Evolutionary conservation across 2,329 filamentous ascomycete genomes (phyloP).

Genomic region (Phyllosticta citriasiana): DNA sequence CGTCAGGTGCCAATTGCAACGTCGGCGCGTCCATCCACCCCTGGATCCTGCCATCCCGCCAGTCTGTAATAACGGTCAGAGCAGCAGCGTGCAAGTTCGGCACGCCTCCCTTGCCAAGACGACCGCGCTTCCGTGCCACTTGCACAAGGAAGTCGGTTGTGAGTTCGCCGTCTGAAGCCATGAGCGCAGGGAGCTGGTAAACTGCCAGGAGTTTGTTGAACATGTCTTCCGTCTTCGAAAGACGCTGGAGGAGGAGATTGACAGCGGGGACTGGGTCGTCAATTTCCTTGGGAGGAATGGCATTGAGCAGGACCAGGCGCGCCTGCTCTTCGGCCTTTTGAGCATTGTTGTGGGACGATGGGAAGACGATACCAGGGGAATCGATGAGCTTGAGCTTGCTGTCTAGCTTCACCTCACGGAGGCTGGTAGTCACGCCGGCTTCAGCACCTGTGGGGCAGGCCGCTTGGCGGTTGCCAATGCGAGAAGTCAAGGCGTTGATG

Average conservation of each 20-base stretch:
- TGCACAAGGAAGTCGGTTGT: constrained; percentile 91
- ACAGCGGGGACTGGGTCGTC: constrained; percentile 86
- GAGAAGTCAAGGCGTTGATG: constrained; percentile 81
- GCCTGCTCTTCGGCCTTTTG: constrained; percentile 63
- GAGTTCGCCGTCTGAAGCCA: constrained; percentile 57
- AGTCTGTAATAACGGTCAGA: constrained; percentile 91
- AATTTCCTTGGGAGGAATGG: constrained; percentile 87
- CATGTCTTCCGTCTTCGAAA: constrained; percentile 63
- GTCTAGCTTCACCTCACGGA: constrained; percentile 87
- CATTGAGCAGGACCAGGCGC: constrained; percentile 78
- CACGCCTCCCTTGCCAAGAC: constrained; percentile 78
- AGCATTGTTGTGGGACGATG: constrained; percentile 46
- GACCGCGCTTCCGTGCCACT: constrained; percentile 84
- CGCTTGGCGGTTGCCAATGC: constrained; percentile 57
- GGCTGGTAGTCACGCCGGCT: constrained; percentile 80
- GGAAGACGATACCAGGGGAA: constrained; percentile 91
- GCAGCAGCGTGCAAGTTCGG: constrained; percentile 83
- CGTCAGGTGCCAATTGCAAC: constrained; percentile 42
- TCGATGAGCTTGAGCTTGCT: constrained; percentile 89
- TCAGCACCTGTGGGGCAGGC: constrained; percentile 85
- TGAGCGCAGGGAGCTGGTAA: constrained; percentile 74
- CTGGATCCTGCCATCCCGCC: constrained; percentile 89
- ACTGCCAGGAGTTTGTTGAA: constrained; percentile 70
- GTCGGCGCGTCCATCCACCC: constrained; percentile 77
- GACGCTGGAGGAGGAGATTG: constrained; percentile 67